Conservation (phyloP, 73 alveolate species). For the Diophrys appendiculata region DNA sequence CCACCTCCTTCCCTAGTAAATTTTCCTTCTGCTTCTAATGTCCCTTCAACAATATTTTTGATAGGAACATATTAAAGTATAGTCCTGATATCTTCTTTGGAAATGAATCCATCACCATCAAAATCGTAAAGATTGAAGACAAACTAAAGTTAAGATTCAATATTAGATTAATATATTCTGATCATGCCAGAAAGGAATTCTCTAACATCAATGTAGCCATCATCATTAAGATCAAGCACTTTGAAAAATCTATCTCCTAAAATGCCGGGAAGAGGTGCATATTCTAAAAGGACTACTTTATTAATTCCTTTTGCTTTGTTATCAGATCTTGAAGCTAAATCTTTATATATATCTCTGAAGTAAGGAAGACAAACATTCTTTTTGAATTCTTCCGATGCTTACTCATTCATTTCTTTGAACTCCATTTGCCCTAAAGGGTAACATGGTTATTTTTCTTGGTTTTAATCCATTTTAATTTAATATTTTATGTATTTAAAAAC, state of each 20-base stretch:
- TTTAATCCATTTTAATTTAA: no score
- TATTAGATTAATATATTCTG: constrained; percentile 1
- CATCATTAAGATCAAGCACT: constrained; percentile 38
- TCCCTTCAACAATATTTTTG: neutral
- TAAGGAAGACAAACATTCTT: constrained; percentile 59
- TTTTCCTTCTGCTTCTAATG: neutral
- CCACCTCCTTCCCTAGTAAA: neutral
- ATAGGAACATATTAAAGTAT: constrained; percentile 28
- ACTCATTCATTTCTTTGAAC: constrained; percentile 13
- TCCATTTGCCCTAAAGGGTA: no score
- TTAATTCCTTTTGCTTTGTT: constrained; percentile 60
- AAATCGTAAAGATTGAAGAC: constrained; percentile 24
- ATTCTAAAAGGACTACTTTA: constrained; percentile 56
- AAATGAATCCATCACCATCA: constrained; percentile 14
- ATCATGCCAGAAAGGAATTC: constrained; percentile 37
- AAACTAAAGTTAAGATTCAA: constrained; percentile 20
- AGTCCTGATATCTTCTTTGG: constrained; percentile 28
- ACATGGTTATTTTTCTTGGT: no score
- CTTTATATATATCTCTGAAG: constrained; percentile 64
- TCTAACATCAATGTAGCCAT: constrained; percentile 26
- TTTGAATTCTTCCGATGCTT: constrained; percentile 40
- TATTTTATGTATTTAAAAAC: no score
- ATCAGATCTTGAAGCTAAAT: constrained; percentile 71
- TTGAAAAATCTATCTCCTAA: constrained; percentile 31
- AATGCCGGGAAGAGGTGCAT: constrained; percentile 14